phyloP scores from a whole-genome alignment of 768 basidiomycete genomes.

The Leucosporidium creatinivorum region DNA sequence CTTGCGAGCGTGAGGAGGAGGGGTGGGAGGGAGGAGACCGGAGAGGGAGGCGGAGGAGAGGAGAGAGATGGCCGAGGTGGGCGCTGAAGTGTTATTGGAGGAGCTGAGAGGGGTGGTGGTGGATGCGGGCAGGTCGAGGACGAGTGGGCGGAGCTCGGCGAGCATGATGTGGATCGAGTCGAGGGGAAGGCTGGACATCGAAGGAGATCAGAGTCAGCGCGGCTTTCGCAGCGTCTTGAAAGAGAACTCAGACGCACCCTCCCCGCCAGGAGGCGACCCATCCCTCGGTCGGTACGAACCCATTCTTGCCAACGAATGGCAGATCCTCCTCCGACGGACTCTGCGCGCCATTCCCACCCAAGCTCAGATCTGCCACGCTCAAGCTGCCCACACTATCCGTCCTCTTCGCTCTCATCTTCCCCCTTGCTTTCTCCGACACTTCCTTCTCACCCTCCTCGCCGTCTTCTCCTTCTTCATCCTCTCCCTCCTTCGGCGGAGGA shows the following conservation, averaged over 20 bases:
- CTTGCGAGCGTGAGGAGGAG: slow-evolving; percentile 58
- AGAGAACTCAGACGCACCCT: slow-evolving; percentile 41
- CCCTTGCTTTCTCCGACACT: slow-evolving; percentile 6
- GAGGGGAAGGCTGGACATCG: slow-evolving; percentile 58
- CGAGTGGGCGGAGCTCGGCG: slow-evolving; percentile 75
- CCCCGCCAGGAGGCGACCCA: slow-evolving; percentile 93
- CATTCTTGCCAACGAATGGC: slow-evolving; percentile 64
- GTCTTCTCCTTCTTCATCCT: background rate
- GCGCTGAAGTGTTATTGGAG: slow-evolving; percentile 54
- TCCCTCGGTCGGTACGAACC: slow-evolving; percentile 92
- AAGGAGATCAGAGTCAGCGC: background rate
- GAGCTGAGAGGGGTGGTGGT: slow-evolving; percentile 48
- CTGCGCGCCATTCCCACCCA: background rate
- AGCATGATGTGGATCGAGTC: slow-evolving; percentile 81
- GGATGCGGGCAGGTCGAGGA: slow-evolving; percentile 60
- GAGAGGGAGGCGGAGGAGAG: slow-evolving; percentile 61
- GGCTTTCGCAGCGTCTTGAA: background rate
- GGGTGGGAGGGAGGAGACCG: slow-evolving; percentile 65
- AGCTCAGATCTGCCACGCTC: slow-evolving; percentile 52
- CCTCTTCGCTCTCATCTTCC: slow-evolving; percentile 41
- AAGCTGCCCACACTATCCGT: slow-evolving; percentile 48
- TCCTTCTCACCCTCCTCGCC: background rate
- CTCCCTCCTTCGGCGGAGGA: background rate
- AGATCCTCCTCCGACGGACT: background rate
- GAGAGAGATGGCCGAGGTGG: slow-evolving; percentile 65